Evolutionary conservation across 768 basidiomycete species (phyloP).

Genomic region (Suillus spraguei): DNA sequence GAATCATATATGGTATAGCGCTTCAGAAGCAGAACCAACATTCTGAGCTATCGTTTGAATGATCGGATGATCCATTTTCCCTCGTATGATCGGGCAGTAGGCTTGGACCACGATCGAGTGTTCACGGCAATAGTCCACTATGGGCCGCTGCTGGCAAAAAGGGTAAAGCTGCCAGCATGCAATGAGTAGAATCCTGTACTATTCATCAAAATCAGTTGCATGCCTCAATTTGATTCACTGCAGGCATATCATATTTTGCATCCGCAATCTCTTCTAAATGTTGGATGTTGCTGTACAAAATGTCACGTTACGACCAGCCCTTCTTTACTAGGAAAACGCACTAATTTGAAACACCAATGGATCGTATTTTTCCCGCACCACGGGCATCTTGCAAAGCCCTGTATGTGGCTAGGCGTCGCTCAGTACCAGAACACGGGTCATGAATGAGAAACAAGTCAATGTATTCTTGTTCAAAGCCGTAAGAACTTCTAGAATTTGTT

Average conservation of each 20-base stretch:
- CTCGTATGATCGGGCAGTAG: constrained; percentile 76
- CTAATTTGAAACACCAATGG: constrained; percentile 88
- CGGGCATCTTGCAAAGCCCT: constrained; percentile 67
- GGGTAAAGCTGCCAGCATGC: constrained; percentile 63
- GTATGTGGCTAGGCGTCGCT: constrained; percentile 70
- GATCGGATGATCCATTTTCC: constrained; percentile 52
- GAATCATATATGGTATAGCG: background rate
- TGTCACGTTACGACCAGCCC: background rate
- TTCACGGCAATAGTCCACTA: constrained; percentile 71
- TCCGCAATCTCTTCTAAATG: constrained; percentile 75
- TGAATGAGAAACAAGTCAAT: constrained; percentile 82
- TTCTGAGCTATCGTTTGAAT: constrained; percentile 60
- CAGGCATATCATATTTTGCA: constrained; percentile 63
- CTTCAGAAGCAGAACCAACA: constrained; percentile 38
- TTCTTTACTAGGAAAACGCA: constrained; percentile 34
- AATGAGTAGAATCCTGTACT: constrained; percentile 1
- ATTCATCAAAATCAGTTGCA: constrained; percentile 14
- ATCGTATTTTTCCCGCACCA: constrained; percentile 63
- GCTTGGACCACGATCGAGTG: constrained; percentile 69
- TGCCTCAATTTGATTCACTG: constrained; percentile 85
- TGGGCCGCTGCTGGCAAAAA: constrained; percentile 77
- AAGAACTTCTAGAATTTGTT: background rate
- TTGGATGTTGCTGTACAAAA: constrained; percentile 54
- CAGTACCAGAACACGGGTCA: constrained; percentile 64
- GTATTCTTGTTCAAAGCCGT: constrained; percentile 43